Base-by-base conservation (phyloP, 805 yeast genomes). In the Candida pseudofarinosa region DNA sequence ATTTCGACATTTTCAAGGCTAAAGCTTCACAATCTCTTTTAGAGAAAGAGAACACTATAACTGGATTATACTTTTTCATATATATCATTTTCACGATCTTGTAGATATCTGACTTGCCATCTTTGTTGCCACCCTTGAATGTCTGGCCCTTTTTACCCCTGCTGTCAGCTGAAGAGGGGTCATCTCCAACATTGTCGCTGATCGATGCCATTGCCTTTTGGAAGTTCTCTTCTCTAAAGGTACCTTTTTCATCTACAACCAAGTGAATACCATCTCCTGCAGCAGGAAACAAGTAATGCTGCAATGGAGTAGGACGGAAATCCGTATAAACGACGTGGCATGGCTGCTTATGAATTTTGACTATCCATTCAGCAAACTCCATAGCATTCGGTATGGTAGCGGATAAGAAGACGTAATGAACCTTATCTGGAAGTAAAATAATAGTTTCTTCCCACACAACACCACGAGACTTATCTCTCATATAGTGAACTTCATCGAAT, bases 371-470 rank as follows among this genome's bases (percentile, higher is more conserved):
- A 8, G 98, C 97, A 71, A 91, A 91, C 61, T 91, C 97, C 90
- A 88, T 85, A 1, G 98, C 97, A 60, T 91, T 91, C 19, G 99
- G 99, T 52, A 91, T 91, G 1, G 99, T 91, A 38, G 98, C 98
- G 12, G 97, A 89, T 50, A 91, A 68, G 56, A 91, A 87, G 3
- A 91, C 97, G 57, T 90, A 88, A 51, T 86, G 91, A 14, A 93
- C 97, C 71, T 90, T 90, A 55, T 95, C 97, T 3, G 99, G 99
- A 35, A 93, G 73, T 59, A 93, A 71, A 45, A 93, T 93, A 51
- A 93, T 91, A 13, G 98, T 91, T 65, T 93, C 99, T 68, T 93
- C 99, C 99, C 99, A 93, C 30, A 93, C 99, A 41, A 93, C 99
- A 63, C 99, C 99, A 69, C 99, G 81, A 52, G 89, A 93, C 54